Evolutionary conservation across 192 early-diverging fungal species (phyloP).

Genomic region (Obelidium mucronatum): DNA sequence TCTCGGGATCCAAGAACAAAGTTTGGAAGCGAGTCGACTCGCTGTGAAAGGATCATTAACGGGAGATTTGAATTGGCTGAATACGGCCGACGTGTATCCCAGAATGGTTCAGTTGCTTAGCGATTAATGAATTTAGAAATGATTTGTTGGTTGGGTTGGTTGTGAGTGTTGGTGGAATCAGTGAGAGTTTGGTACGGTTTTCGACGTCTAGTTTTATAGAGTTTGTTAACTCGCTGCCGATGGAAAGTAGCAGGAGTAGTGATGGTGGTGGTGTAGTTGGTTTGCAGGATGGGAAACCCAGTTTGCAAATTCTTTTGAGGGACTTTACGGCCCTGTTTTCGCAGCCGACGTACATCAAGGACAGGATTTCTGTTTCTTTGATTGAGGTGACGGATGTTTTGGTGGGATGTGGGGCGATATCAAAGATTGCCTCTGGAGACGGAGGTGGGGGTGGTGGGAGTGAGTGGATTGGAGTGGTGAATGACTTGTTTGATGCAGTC

Average conservation of each 20-base stretch:
- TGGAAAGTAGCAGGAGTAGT: no score
- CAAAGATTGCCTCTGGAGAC: conserved; percentile 27
- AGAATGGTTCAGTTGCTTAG: conserved; percentile 63
- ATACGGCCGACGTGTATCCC: conserved; percentile 69
- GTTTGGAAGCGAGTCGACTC: background rate
- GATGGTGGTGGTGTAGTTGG: no score
- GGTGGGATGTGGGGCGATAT: conserved; percentile 59
- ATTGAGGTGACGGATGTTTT: conserved; percentile 74
- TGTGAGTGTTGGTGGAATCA: conserved; percentile 79
- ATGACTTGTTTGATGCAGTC: conserved; percentile 49
- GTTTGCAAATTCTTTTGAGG: conserved; percentile 15
- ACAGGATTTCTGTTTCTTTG: conserved; percentile 73
- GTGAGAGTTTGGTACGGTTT: conserved; percentile 77
- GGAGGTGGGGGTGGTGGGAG: conserved; percentile 22
- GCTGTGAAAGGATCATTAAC: conserved; percentile 11
- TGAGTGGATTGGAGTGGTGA: conserved; percentile 25
- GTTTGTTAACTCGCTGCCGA: conserved; percentile 59
- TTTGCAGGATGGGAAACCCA: background rate
- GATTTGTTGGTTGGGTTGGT: conserved; percentile 73
- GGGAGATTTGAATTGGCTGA: conserved; percentile 63
- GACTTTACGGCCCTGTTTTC: conserved; percentile 13
- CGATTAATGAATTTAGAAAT: conserved; percentile 60
- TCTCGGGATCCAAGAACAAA: conserved; percentile 28
- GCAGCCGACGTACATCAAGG: conserved; percentile 54
- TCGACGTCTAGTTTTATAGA: conserved; percentile 70